Conservation (phyloP, 129 eudicot species). For the Dittrichia graveolens region DNA sequence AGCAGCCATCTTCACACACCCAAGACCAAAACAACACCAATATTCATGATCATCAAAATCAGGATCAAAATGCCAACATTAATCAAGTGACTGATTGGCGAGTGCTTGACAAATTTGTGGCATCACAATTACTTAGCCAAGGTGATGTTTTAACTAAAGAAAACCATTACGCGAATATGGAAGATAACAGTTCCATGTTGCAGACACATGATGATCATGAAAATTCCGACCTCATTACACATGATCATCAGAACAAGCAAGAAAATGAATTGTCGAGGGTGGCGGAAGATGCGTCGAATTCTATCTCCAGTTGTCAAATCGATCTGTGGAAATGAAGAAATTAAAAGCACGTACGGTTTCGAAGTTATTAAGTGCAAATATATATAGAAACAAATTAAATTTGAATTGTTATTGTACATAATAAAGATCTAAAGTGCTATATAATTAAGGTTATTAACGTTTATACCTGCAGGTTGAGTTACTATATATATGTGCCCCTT, state of each 20-base stretch:
- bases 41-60: slow-evolving; percentile 31
- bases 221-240: slow-evolving; percentile 32
- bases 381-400: slow-evolving; percentile 25
- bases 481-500: slow-evolving; percentile 33
- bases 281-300: slow-evolving; percentile 60
- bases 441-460: slow-evolving; percentile 34
- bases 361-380: slow-evolving; percentile 22
- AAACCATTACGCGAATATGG: slow-evolving; percentile 35
- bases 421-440: slow-evolving; percentile 35
- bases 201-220: slow-evolving; percentile 30
- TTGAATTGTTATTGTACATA: slow-evolving; percentile 35
- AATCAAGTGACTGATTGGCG: slow-evolving; percentile 87
- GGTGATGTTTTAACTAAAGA: slow-evolving; percentile 58
- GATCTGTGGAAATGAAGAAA: slow-evolving; percentile 73
- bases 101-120: slow-evolving; percentile 95
- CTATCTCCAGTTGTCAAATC: slow-evolving; percentile 67
- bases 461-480: slow-evolving; percentile 39
- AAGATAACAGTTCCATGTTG: slow-evolving; percentile 30
- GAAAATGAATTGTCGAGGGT: slow-evolving; percentile 34
- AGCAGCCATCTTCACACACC: slow-evolving; percentile 39
- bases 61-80: slow-evolving; percentile 45
- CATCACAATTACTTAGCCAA: slow-evolving; percentile 84
- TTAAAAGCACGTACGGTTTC: slow-evolving; percentile 2
- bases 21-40: slow-evolving; percentile 33
- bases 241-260: slow-evolving; percentile 41